Base-by-base conservation (phyloP, 2,329 filamentous ascomycete species). In the Scorias spongiosa region DNA sequence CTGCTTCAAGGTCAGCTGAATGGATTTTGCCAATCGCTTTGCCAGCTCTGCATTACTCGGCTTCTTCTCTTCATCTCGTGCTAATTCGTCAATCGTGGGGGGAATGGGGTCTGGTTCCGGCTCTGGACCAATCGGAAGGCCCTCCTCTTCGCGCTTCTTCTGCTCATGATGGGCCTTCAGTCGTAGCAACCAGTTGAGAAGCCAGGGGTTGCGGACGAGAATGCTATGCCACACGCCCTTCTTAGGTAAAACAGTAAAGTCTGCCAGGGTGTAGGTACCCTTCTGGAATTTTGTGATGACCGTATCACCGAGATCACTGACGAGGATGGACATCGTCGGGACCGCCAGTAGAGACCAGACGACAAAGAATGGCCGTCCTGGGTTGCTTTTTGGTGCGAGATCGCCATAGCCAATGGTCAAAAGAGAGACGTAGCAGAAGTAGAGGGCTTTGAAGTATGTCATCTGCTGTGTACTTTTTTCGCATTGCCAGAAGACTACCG, bases 391-490 rank as follows among this genome's bases (percentile, higher is more conserved):
- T 0, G 86, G 86, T 1, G 79, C 77, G 5, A 81, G 62, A 51
- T 93, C 86, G 2, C 88, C 88, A 53, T 93, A 94, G 1, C 87
- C 87, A 37, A 93, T 82, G 0, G 86, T 93, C 2, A 85, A 69
- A 29, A 93, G 72, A 2, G 78, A 80, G 29, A 84, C 76, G 59
- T 91, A 95, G 51, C 80, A 79, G 57, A 94, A 93, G 63, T 94
- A 94, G 38, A 95, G 70, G 0, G 79, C 75, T 45, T 87, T 69
- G 52, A 89, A 94, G 57, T 93, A 95, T 1, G 64, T 70, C 76
- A 86, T 64, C 1, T 57, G 52, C 51, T 76, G 74, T 0, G 68
- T 65, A 2, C 70, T 53, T 8, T 63, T 56, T 51, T 83, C 80
- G 1, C 74, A 67, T 29, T 64, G 54, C 69, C 73, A 80, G 58